Evolutionary conservation across 805 yeast genomes (phyloP), one percentile per base, ranked within the genome.

Genomic region (Kodamaea leandrae): DNA sequence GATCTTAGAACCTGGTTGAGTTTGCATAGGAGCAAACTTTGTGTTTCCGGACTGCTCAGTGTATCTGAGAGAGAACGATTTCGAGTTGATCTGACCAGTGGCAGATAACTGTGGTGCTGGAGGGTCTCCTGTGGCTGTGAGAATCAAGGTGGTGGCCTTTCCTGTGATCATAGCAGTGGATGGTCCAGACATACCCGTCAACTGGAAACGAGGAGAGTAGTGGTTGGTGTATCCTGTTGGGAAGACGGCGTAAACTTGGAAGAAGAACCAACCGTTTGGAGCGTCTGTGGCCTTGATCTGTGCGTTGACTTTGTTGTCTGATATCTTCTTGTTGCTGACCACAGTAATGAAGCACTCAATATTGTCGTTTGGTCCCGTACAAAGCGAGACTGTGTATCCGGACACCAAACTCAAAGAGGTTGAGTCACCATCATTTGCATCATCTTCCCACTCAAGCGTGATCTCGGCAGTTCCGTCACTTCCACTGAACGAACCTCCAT

Each of bases 1-100:
- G 18, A 88, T 77, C 7, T 64, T 66, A 1, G 84, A 55, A 3
- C 83, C 86, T 4, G 99, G 97, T 63, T 88, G 96, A 44, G 71
- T 59, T 65, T 90, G 97, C 96, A 89, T 87, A 39, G 97, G 96
- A 1, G 98, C 97, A 61, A 65, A 86, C 52, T 90, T 76, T 7
- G 86, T 78, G 15, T 51, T 61, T 21, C 96, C 96, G 0, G 93
- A 83, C 66, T 91, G 98, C 52, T 52, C 48, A 2, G 86, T 76
- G 64, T 90, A 91, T 2, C 95, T 75, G 5, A 89, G 66, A 2
- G 82, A 57, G 59, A 83, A 83, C 2, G 88, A 81, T 9, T 58
- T 62, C 1, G 71, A 54, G 51, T 64, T 49, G 29, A 61, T 32
- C 9, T 61, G 10, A 6, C 49, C 49, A 2, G 58, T 51, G 9